These are phyloP conservation scores for Suhomyces bokatorum DNA, from an alignment of 1,139 yeast species.

Conservation along the genomic window DNA sequence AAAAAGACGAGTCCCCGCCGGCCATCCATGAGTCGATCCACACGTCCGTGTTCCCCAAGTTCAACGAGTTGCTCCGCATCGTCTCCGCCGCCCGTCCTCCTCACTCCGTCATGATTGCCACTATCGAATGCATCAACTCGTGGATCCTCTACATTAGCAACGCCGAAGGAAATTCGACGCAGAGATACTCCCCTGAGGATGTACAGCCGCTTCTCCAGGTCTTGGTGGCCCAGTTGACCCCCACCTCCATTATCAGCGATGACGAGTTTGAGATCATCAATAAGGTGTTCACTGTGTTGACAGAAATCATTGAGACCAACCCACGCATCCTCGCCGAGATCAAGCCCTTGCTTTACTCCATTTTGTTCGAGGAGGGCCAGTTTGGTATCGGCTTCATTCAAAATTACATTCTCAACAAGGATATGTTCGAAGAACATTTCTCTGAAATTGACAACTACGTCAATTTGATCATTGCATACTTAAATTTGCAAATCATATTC, in stretches of 20 bases:
- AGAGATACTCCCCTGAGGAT: conserved; percentile 31
- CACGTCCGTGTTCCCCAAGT: conserved; percentile 13
- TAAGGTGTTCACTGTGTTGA: conserved; percentile 36
- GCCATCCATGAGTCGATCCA: conserved; percentile 15
- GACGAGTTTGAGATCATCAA: conserved; percentile 22
- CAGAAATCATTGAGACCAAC: conserved; percentile 50
- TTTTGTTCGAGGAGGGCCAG: conserved; percentile 38
- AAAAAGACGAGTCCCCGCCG: conserved; percentile 25
- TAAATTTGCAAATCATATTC: conserved; percentile 53
- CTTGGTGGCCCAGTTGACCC: conserved; percentile 25
- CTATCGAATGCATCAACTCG: conserved; percentile 34
- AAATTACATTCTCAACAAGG: conserved; percentile 23
- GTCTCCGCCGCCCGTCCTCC: background rate
- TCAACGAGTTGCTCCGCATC: conserved; percentile 6
- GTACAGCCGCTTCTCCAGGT: conserved; percentile 19
- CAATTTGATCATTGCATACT: conserved; percentile 50
- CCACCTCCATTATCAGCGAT: conserved; percentile 8
- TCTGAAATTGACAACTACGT: conserved; percentile 51
- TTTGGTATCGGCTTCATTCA: conserved; percentile 43
- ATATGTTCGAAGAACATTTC: conserved; percentile 33
- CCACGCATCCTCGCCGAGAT: conserved; percentile 39
- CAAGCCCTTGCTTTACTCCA: conserved; percentile 20
- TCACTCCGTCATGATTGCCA: conserved; percentile 19
- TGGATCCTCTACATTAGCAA: conserved; percentile 37
- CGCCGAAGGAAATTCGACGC: conserved; percentile 38